These are phyloP conservation scores for Thermoascus crustaceus DNA, from an alignment of 2,329 filamentous ascomycete genomes.

Conservation along the genomic window DNA sequence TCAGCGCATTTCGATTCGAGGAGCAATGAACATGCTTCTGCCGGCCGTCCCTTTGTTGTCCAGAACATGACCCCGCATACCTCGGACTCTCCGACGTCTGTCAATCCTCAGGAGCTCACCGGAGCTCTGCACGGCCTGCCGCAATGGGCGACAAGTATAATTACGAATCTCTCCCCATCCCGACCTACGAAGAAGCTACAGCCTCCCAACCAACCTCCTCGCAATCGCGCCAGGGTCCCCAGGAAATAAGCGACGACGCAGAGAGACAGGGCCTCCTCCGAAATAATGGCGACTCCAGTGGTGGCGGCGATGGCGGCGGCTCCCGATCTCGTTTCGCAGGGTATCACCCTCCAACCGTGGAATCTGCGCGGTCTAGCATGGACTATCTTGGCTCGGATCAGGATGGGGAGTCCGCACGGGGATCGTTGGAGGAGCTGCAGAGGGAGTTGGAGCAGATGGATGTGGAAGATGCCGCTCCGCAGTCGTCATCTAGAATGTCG, in stretches of 20 bases:
- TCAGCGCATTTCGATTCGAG: neutral
- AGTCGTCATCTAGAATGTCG: conserved; percentile 18
- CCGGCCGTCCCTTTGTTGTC: conserved; percentile 22
- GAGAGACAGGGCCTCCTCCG: conserved; percentile 71
- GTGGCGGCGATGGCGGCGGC: conserved; percentile 27
- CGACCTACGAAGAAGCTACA: conserved; percentile 73
- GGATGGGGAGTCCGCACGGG: conserved; percentile 44
- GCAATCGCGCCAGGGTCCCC: conserved; percentile 40
- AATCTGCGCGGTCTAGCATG: conserved; percentile 61
- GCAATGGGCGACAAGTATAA: conserved; percentile 45
- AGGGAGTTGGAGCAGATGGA: conserved; percentile 86
- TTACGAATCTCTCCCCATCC: conserved; percentile 63
- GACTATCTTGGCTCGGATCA: conserved; percentile 49
- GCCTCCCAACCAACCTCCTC: conserved; percentile 50
- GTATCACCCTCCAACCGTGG: conserved; percentile 75
- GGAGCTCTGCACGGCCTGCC: conserved; percentile 20
- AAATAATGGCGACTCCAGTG: conserved; percentile 40
- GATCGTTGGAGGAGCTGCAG: conserved; percentile 58
- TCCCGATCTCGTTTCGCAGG: conserved; percentile 42
- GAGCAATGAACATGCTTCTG: conserved; percentile 20
- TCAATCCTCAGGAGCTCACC: conserved; percentile 24
- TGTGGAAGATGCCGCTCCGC: conserved; percentile 60
- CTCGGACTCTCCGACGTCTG: conserved; percentile 18
- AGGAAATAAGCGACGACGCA: conserved; percentile 59
- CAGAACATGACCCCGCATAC: conserved; percentile 34